Evolutionary conservation across 2,329 filamentous ascomycete species (phyloP), one percentile per base, ranked within the genome.

Genomic region (Colletotrichum orbiculare): DNA sequence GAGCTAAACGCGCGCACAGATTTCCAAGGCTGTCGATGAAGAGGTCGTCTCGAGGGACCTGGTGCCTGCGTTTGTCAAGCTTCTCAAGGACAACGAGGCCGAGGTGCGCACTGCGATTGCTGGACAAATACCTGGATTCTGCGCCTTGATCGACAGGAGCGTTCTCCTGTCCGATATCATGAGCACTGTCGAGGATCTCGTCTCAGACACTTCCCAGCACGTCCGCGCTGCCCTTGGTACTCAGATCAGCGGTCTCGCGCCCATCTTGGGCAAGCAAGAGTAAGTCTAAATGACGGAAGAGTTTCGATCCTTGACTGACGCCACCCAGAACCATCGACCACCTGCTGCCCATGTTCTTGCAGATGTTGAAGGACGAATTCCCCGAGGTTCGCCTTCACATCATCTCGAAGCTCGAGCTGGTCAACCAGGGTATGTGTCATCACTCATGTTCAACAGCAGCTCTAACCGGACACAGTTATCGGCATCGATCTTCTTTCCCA

Each of bases 301-400:
- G 8, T 34, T 17, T 17, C 49, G 61, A 45, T 63, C 38, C 17
- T 12, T 8, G 3, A 13, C 55, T 68, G 25, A 61, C 42, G 67
- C 42, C 33, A 35, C 11, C 35, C 70, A 96, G 93, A 79, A 99
- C 96, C 37, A 98, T 97, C 71, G 91, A 96, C 71, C 96, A 99
- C 77, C 89, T 99, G 48, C 87, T 99, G 48, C 96, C 96, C 58
- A 99, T 99, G 95, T 98, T 99, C 80, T 86, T 99, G 58, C 93
- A 97, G 78, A 99, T 99, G 96, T 89, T 99, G 73, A 99, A 98
- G 86, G 96, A 99, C 74, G 96, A 99, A 76, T 98, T 97, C 79
- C 96, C 96, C 25, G 96, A 99, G 76, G 96, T 99, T 55, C 91
- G 96, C 68, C 89, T 99, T 65, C 97, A 99, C 81, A 99, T 99